phyloP scores from a whole-genome alignment of 768 basidiomycete species.

The Coprinopsis strossmayeri region DNA sequence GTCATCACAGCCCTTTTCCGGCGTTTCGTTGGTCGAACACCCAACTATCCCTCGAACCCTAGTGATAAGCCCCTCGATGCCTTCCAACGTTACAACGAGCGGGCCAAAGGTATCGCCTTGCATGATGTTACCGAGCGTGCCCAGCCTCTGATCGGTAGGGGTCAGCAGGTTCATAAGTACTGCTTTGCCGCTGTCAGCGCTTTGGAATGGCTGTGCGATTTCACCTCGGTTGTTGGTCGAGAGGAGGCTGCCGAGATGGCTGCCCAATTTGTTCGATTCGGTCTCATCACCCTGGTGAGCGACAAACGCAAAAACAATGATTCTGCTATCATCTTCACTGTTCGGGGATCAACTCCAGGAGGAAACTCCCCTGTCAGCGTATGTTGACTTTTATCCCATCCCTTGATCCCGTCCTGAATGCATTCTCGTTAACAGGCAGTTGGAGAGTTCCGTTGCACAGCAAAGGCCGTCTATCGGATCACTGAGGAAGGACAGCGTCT shows the following conservation, averaged over 20 bases:
- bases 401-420: constrained; percentile 13
- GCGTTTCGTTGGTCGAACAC: constrained; percentile 83
- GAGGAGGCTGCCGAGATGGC: constrained; percentile 98
- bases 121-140: constrained; percentile 67
- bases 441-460: constrained; percentile 94
- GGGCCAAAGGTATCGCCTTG: constrained; percentile 66
- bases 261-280: constrained; percentile 95
- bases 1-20: constrained; percentile 94
- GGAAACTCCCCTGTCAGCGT: constrained; percentile 72
- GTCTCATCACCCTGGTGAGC: constrained; percentile 81
- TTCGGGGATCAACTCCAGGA: constrained; percentile 72
- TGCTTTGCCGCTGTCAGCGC: constrained; percentile 86
- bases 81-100: constrained; percentile 72
- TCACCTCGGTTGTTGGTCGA: constrained; percentile 89
- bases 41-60: constrained; percentile 64
- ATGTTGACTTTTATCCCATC: constrained; percentile 22
- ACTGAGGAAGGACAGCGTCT: constrained; percentile 86
- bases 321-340: constrained; percentile 89
- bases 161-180: constrained; percentile 47
- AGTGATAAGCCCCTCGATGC: constrained; percentile 43
- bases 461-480: constrained; percentile 91
- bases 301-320: constrained; percentile 90
- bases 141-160: constrained; percentile 45
- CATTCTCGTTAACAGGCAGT: constrained; percentile 51
- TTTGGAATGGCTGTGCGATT: constrained; percentile 96